Percentiles rank a stretch among this genome's conserved stretches.
These are phyloP conservation scores for Eremomyces bilateralis DNA, from an alignment of 495 filamentous ascomycete genomes.

Conservation along the genomic window DNA sequence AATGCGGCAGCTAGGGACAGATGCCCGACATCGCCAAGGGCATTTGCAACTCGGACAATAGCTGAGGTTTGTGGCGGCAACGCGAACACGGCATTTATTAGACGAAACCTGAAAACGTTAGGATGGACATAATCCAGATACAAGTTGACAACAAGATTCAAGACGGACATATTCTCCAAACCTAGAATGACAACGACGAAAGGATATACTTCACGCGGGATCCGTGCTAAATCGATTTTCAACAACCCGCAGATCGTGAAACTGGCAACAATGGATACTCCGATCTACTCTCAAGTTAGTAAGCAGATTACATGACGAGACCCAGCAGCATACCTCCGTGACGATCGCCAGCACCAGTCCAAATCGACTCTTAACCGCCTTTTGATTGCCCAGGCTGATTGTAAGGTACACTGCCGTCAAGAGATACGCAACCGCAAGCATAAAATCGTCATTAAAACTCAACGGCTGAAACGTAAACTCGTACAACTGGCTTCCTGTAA, in stretches of 20 bases:
- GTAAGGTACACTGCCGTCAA: conserved; percentile 34
- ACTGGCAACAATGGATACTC: conserved; percentile 33
- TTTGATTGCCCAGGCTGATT: conserved; percentile 33
- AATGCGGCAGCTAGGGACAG: conserved; percentile 34
- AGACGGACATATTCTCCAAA: conserved; percentile 38
- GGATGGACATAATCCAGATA: too few species aligned
- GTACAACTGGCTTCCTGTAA: conserved; percentile 33
- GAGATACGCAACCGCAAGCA: conserved; percentile 36
- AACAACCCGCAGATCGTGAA: conserved; percentile 19
- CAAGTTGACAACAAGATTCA: not conserved
- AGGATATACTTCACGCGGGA: conserved; percentile 33
- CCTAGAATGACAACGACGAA: conserved; percentile 49
- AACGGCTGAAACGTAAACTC: conserved; percentile 53
- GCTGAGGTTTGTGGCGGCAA: conserved; percentile 39
- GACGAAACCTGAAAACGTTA: conserved; percentile 23
- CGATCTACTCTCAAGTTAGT: conserved; percentile 24
- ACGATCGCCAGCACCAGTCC: conserved; percentile 44
- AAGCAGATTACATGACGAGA: not conserved
- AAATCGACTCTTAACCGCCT: conserved; percentile 43
- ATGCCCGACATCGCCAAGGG: conserved; percentile 45
- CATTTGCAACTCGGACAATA: conserved; percentile 36
- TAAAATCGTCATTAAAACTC: conserved; percentile 32
- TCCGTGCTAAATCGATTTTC: conserved; percentile 19
- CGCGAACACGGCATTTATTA: conserved; percentile 47
- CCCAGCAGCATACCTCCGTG: conserved; percentile 22